Conservation (phyloP, 2,329 filamentous ascomycete species). For the Ophiostoma tasmaniense region DNA sequence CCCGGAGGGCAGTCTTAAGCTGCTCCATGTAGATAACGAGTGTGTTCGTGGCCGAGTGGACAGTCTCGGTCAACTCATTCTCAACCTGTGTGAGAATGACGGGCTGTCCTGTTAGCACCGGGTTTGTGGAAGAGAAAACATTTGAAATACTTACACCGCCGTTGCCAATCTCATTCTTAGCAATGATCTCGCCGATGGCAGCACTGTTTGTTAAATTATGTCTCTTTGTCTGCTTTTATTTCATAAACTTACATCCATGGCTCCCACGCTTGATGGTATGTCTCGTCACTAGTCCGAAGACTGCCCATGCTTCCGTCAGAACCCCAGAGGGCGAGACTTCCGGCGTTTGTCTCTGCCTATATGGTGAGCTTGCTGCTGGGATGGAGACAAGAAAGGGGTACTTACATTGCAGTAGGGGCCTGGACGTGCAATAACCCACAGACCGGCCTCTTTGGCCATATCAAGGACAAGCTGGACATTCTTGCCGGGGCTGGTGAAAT, state of each 20-base stretch:
- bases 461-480: slow-evolving; percentile 66
- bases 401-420: slow-evolving; percentile 41
- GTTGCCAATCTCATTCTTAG: slow-evolving; percentile 71
- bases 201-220: slow-evolving; percentile 30
- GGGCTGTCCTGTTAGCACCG: slow-evolving; percentile 32
- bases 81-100: slow-evolving; percentile 73
- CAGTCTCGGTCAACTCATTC: slow-evolving; percentile 55
- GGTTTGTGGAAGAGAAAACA: neutral
- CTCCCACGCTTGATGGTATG: slow-evolving; percentile 47
- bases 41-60: slow-evolving; percentile 18
- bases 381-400: neutral
- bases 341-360: slow-evolving; percentile 57
- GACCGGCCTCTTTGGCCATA: slow-evolving; percentile 61
- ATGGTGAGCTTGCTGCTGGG: neutral
- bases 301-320: slow-evolving; percentile 53
- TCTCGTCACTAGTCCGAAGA: slow-evolving; percentile 53
- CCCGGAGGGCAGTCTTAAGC: slow-evolving; percentile 16
- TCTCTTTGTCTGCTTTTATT: slow-evolving; percentile 36
- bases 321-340: slow-evolving; percentile 75
- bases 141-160: slow-evolving; percentile 41
- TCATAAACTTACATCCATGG: slow-evolving; percentile 16
- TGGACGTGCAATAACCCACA: slow-evolving; percentile 60
- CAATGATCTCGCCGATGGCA: slow-evolving; percentile 57
- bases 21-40: slow-evolving; percentile 20
- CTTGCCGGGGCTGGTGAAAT: slow-evolving; percentile 43